Base-by-base conservation (phyloP, 495 filamentous ascomycete genomes). In the Echria macrotheca region DNA sequence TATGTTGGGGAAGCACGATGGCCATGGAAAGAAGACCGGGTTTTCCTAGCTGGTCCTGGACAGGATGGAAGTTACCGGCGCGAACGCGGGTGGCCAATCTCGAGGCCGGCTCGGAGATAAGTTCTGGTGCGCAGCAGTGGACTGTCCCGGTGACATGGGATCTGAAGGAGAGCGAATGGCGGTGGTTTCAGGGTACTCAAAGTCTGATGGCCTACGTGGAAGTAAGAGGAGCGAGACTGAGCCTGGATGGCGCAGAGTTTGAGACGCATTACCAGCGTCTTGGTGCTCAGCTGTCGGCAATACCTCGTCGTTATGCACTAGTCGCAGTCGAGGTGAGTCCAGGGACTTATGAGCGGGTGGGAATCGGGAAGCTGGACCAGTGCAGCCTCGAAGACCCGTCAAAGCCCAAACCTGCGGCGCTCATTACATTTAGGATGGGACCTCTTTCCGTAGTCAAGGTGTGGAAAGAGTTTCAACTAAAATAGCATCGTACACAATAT, bases 21-120 rank as follows among this genome's bases (percentile, higher is more conserved):
- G 15, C 7, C 19, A 11, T 41, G 7, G 38, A 41, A 19, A 41
- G 19, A 24, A 41, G 38, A 41, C 15, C 38, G 38, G 38, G 19
- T 41, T 41, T 41, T 41, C 38, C 38, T 11, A 41, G 38, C 38
- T 41, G 38, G 38, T 41, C 38, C 14, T 41, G 38, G 38, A 41
- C 38, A 19, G 38, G 38, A 21, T 41, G 38, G 38, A 41, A 41
- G 14, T 14, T 41, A 41, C 23, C 38, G 14, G 38, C 38, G 7
- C 5, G 23, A 19, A 41, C 15, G 38, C 38, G 15, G 38, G 38
- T 41, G 38, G 14, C 14, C 15, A 19, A 41, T 11, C 38, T 41
- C 38, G 19, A 41, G 23, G 38, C 38, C 38, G 38, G 15, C 38
- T 41, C 23, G 38, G 38, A 41, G 23, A 23, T 19, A 15, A 41